Evolutionary conservation across 352 stramenopile genomes (phyloP), one percentile per base, ranked within the genome.

Genomic region (Halophytophthora polymorphica): DNA sequence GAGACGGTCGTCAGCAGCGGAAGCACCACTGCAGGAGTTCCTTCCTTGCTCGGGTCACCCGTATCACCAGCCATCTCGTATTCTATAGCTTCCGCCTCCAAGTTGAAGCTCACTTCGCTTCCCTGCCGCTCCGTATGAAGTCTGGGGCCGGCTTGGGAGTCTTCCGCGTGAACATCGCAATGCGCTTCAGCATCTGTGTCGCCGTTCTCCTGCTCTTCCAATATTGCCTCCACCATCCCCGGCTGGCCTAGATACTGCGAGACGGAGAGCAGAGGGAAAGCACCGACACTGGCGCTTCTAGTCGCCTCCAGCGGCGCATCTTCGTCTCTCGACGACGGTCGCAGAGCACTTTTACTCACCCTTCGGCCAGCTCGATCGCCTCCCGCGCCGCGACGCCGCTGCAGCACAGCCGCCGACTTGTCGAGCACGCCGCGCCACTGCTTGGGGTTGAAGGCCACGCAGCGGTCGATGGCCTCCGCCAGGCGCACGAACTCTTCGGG

Each of bases 391-490:
- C 45, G 8, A 19, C 21, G 19, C 3, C 36, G 22, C 19, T 45
- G 37, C 15, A 86, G 50, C 31, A 74, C 42, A 2, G 43, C 43
- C 2, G 51, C 56, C 0, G 71, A 81, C 36, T 70, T 66, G 15
- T 75, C 64, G 45, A 89, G 45, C 46, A 86, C 68, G 0, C 63
- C 42, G 1, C 58, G 61, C 75, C 75, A 89, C 50, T 69, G 69
- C 54, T 72, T 82, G 39, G 77, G 75, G 52, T 86, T 61, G 40
- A 86, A 89, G 5, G 60, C 53, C 51, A 72, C 74, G 58, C 77
- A 88, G 17, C 43, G 39, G 49, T 71, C 43, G 44, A 88, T 40
- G 11, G 77, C 74, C 0, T 46, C 64, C 19, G 73, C 74, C 40
- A 88, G 56, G 14, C 57, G 65, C 51, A 88, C 61, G 18, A 72